Conservation (phyloP, 140 eudicot species). For the Senecio squalidus region DNA sequence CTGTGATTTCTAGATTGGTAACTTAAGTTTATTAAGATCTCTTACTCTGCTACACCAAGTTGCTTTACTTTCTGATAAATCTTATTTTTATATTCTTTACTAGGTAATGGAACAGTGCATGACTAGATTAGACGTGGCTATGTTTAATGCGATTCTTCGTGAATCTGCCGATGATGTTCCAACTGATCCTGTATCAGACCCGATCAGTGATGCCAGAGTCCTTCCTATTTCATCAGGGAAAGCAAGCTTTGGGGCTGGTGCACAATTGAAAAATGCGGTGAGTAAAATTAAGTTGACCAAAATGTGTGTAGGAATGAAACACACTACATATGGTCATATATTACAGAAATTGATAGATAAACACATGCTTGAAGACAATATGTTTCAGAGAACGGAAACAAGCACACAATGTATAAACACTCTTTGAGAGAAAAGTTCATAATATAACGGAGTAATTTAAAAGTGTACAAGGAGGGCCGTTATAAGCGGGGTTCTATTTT, state of each 20-base stretch:
- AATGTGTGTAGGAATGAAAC: too few relatives aligned
- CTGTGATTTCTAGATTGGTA: constrained; percentile 77
- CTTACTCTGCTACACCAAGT: not conserved
- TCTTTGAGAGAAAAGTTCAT: too few relatives aligned
- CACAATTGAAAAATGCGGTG: constrained; percentile 86
- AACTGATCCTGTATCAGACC: constrained; percentile 92
- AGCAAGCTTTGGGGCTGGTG: constrained; percentile 95
- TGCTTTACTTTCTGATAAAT: not conserved
- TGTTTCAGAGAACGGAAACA: too few relatives aligned
- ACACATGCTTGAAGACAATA: too few relatives aligned
- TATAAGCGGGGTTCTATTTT: too few relatives aligned
- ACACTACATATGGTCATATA: too few relatives aligned
- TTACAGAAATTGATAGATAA: too few relatives aligned
- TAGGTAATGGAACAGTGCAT: constrained; percentile 92
- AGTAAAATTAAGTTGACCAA: constrained; percentile 19
- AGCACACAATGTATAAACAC: too few relatives aligned
- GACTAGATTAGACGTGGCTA: constrained; percentile 86
- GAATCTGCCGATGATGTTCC: constrained; percentile 85
- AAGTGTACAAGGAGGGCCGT: too few relatives aligned
- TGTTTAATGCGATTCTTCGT: constrained; percentile 95
- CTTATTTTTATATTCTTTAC: not conserved
- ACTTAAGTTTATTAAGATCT: not conserved
- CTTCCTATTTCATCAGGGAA: constrained; percentile 88
- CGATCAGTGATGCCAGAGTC: constrained; percentile 87
- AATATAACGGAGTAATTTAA: too few relatives aligned